phyloP scores from a whole-genome alignment of 169 alveolate species.

The Plasmodium blacklocki region DNA sequence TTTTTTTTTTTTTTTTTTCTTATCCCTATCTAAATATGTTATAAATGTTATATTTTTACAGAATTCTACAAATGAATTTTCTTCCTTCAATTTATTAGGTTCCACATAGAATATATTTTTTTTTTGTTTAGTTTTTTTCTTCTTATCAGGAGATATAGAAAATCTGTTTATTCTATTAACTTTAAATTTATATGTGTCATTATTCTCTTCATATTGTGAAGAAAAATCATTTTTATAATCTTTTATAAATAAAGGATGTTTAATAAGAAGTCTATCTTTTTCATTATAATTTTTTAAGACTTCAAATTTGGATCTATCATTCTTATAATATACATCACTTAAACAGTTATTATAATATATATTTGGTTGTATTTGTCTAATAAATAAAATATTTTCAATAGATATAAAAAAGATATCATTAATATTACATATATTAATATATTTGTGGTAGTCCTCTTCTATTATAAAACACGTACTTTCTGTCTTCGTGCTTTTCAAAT shows the following conservation, averaged over 20 bases:
- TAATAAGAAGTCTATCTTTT: conserved; percentile 1
- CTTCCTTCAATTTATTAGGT: neutral
- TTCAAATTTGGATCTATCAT: neutral
- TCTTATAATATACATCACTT: conserved; percentile 1
- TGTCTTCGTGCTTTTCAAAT: neutral
- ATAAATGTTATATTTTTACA: conserved; percentile 20
- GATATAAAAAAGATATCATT: conserved; percentile 13
- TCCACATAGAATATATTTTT: neutral
- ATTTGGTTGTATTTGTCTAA: conserved; percentile 2
- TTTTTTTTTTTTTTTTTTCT: neutral
- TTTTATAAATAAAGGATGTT: neutral
- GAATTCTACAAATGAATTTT: conserved; percentile 5
- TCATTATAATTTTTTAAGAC: conserved; percentile 6
- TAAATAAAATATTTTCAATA: conserved; percentile 46
- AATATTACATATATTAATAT: conserved; percentile 32
- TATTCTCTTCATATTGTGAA: neutral
- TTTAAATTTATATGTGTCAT: neutral
- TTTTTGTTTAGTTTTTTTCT: conserved; percentile 8
- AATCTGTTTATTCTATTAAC: neutral
- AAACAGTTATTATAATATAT: conserved; percentile 6
- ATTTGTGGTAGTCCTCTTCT: conserved; percentile 7
- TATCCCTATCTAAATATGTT: conserved; percentile 5
- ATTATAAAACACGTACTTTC: neutral
- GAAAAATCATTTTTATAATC: neutral
- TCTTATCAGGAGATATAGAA: conserved; percentile 2